These are phyloP conservation scores for Diaporthe sp. DNA, from an alignment of 2,329 filamentous ascomycete genomes.

Conservation along the genomic window DNA sequence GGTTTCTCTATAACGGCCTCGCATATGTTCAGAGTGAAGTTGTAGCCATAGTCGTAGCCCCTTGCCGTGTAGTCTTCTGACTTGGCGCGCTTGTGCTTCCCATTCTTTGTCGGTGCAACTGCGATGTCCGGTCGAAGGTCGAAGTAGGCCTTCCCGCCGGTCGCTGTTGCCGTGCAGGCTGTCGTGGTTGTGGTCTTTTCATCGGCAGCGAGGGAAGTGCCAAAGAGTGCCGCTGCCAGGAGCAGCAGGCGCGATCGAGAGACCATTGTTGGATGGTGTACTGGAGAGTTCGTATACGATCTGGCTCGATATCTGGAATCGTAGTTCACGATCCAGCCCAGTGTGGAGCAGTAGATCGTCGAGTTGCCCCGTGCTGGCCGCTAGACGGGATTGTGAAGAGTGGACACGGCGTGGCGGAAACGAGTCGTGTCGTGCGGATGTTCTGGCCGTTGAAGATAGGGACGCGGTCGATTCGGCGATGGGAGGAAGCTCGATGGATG, in stretches of 20 bases:
- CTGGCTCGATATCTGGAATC: neutral
- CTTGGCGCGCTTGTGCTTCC: slow-evolving; percentile 59
- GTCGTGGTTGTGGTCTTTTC: slow-evolving; percentile 56
- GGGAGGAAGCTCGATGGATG: neutral
- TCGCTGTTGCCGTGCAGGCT: slow-evolving; percentile 69
- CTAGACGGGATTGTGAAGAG: slow-evolving; percentile 14
- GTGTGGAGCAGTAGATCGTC: slow-evolving; percentile 32
- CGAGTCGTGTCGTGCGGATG: slow-evolving; percentile 24
- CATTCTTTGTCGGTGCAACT: slow-evolving; percentile 57
- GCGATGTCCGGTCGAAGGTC: slow-evolving; percentile 70
- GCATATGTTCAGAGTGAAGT: slow-evolving; percentile 90
- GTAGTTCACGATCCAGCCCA: neutral
- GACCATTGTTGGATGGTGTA: slow-evolving; percentile 23
- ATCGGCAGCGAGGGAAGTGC: slow-evolving; percentile 39
- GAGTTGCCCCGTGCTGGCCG: slow-evolving; percentile 28
- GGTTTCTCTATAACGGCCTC: slow-evolving; percentile 78
- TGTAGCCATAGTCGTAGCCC: slow-evolving; percentile 83
- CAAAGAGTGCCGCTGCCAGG: slow-evolving; percentile 36
- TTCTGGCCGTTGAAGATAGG: neutral
- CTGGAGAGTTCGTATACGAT: neutral
- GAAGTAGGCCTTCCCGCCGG: slow-evolving; percentile 68
- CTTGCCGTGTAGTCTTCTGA: slow-evolving; percentile 72
- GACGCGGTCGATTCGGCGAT: neutral
- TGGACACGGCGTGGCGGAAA: neutral
- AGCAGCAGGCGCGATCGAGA: slow-evolving; percentile 37